These are phyloP conservation scores for Volvox carteri DNA, from an alignment of 163 green algal genomes.

Conservation along the genomic window DNA sequence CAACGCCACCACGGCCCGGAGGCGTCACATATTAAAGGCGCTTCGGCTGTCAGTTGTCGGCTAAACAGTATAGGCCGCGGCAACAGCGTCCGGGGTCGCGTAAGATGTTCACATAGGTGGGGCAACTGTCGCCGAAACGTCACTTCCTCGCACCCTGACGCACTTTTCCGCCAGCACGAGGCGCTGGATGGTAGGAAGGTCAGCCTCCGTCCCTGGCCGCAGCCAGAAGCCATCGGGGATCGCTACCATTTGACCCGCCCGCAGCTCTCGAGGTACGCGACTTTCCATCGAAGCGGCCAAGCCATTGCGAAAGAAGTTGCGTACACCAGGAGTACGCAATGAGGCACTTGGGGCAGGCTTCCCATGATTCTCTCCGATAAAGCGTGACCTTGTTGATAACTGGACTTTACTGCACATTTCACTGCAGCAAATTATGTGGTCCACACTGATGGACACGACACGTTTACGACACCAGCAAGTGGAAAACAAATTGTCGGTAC, in stretches of 20 bases:
- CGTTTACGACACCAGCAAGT: background rate
- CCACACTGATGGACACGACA: background rate
- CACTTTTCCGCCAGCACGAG: constrained; percentile 23
- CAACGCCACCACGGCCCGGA: too few species aligned
- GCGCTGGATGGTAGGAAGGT: background rate
- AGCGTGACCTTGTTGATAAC: background rate
- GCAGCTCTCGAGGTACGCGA: background rate
- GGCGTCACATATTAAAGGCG: too few species aligned
- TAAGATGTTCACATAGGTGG: too few species aligned
- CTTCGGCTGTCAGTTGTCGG: too few species aligned
- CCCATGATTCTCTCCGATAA: background rate
- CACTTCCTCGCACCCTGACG: background rate
- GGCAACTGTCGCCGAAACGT: too few species aligned
- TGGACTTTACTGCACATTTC: background rate
- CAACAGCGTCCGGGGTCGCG: background rate
- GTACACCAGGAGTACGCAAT: background rate
- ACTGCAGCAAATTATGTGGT: background rate
- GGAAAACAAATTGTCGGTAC: too few species aligned
- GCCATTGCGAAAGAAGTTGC: background rate
- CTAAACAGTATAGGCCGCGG: background rate
- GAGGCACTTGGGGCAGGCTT: background rate
- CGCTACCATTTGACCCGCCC: too few species aligned
- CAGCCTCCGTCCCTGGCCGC: background rate
- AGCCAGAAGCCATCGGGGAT: background rate
- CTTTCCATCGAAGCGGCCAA: background rate